A percentile compares a stretch with the other conserved stretches of the same genome.
phyloP scores from a whole-genome alignment of 2,329 filamentous ascomycete genomes.

The Aspergillus pseudoviridinutans region DNA sequence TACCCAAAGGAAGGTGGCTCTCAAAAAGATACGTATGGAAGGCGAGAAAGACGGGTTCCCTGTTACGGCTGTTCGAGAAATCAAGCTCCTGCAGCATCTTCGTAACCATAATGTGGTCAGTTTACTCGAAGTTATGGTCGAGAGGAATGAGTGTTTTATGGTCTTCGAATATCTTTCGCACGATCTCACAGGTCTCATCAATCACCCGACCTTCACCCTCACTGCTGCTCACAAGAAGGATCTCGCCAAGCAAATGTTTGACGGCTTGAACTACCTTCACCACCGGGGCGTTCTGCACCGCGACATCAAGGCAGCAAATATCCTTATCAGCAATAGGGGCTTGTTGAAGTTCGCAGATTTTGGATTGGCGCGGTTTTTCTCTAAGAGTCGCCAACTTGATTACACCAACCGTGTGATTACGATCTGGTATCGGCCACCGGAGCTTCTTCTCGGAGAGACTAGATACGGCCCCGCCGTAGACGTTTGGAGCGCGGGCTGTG shows the following conservation, averaged over 20 bases:
- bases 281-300: conserved; percentile 89
- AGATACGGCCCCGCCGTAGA: conserved; percentile 87
- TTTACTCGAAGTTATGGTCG: conserved; percentile 97
- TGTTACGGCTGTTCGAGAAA: conserved; percentile 92
- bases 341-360: conserved; percentile 93
- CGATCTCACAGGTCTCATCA: conserved; percentile 89
- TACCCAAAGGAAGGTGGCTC: conserved; percentile 72
- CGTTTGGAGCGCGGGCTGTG: conserved; percentile 96
- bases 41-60: conserved; percentile 99
- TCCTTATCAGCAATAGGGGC: conserved; percentile 84
- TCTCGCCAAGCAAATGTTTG: conserved; percentile 86
- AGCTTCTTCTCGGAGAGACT: conserved; percentile 85
- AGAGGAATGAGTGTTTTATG: conserved; percentile 99
- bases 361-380: conserved; percentile 91
- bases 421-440: conserved; percentile 93
- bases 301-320: conserved; percentile 98
- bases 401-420: conserved; percentile 99
- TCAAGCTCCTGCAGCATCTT: conserved; percentile 91
- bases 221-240: conserved; percentile 87
- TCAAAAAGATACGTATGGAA: conserved; percentile 99
- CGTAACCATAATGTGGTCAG: conserved; percentile 83
- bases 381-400: conserved; percentile 84
- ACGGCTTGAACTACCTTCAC: conserved; percentile 90
- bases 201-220: conserved; percentile 87
- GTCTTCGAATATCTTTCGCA: conserved; percentile 98